Conservation (phyloP, 2,329 filamentous ascomycete genomes). For the Grosmannia huntii region DNA sequence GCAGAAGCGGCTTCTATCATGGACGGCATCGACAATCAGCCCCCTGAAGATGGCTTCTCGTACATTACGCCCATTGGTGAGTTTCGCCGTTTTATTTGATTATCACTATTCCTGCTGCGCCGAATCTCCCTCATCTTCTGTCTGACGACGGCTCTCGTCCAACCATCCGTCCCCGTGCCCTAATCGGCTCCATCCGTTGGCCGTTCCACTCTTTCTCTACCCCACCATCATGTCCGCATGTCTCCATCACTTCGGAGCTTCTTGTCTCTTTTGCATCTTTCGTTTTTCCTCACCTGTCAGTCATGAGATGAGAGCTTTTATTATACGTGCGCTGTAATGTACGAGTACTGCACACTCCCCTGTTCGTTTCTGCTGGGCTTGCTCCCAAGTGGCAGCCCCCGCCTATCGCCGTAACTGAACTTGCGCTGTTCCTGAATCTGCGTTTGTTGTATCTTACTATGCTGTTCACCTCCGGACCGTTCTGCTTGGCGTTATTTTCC, state of each 20-base stretch:
- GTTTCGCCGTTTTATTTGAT: slow-evolving; percentile 14
- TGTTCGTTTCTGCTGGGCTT: neutral
- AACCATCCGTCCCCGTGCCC: slow-evolving; percentile 22
- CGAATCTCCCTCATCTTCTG: neutral
- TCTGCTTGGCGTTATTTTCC: neutral
- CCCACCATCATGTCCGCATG: neutral
- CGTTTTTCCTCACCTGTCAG: too few species aligned
- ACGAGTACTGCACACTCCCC: too few species aligned
- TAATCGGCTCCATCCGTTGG: slow-evolving; percentile 27
- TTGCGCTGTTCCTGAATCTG: too few species aligned
- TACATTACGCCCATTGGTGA: slow-evolving; percentile 45
- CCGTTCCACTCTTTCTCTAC: neutral
- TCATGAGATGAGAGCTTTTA: too few species aligned
- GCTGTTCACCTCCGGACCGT: neutral
- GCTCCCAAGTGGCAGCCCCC: neutral
- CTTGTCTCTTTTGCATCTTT: neutral
- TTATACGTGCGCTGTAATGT: too few species aligned
- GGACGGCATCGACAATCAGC: slow-evolving; percentile 28
- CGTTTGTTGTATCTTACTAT: neutral
- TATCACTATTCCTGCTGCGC: neutral
- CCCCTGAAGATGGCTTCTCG: slow-evolving; percentile 32
- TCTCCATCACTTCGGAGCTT: neutral
- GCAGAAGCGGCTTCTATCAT: slow-evolving; percentile 1
- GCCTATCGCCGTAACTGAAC: neutral
- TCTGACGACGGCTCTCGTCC: slow-evolving; percentile 6